Evolutionary conservation across 805 yeast species (phyloP).

Genomic region (baker's yeast (Saccharomyces cerevisiae)): DNA sequence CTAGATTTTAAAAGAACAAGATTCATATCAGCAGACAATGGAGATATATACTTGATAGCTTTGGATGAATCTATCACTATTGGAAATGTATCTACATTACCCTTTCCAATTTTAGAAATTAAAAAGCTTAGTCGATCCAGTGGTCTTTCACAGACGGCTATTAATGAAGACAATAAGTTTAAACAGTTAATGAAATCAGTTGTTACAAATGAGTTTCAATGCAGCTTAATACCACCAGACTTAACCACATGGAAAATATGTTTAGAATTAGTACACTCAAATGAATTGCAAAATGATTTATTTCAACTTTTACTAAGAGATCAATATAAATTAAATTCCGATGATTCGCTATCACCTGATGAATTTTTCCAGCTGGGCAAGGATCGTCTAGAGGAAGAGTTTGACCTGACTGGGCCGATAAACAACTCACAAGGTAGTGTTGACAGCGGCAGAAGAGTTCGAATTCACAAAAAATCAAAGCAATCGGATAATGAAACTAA

Average conservation of each 20-base stretch:
- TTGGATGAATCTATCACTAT: slow-evolving; percentile 21
- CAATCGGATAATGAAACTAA: neutral
- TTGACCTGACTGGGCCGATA: neutral
- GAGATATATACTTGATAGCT: slow-evolving; percentile 13
- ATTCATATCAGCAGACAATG: slow-evolving; percentile 12
- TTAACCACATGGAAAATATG: slow-evolving; percentile 21
- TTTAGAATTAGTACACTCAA: slow-evolving; percentile 5
- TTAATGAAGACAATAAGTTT: neutral
- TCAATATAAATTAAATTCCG: slow-evolving; percentile 9
- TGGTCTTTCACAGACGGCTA: neutral
- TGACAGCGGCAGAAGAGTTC: neutral
- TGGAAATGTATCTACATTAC: slow-evolving; percentile 7
- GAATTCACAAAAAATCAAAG: neutral
- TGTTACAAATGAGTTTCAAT: slow-evolving; percentile 16
- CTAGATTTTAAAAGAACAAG: slow-evolving; percentile 23
- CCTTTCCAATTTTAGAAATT: slow-evolving; percentile 20
- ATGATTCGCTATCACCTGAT: slow-evolving; percentile 9
- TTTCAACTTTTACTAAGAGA: slow-evolving; percentile 12
- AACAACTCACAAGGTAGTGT: neutral
- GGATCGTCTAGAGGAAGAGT: slow-evolving; percentile 7
- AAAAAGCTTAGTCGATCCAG: neutral
- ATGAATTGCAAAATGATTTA: slow-evolving; percentile 12
- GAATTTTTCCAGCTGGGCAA: slow-evolving; percentile 22
- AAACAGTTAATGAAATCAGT: slow-evolving; percentile 7
- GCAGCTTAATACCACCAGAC: slow-evolving; percentile 14